A percentile compares a stretch with the other conserved stretches of the same genome.
Conservation (phyloP, 192 early-diverging fungal species). For the Coemansia nantahalensis region DNA sequence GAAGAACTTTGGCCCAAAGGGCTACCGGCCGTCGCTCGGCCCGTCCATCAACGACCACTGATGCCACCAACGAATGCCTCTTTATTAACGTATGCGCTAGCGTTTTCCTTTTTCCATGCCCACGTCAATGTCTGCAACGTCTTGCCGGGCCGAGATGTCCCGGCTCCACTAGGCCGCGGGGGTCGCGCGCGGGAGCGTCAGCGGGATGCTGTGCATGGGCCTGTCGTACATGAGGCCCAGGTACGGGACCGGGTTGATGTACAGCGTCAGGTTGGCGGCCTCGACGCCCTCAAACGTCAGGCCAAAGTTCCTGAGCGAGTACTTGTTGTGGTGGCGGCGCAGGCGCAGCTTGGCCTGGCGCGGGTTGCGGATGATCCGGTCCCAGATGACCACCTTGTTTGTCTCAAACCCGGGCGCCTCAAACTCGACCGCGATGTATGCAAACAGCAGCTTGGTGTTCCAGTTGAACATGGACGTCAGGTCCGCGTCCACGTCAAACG, state of each 20-base stretch:
- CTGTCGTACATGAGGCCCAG: slow-evolving; percentile 53
- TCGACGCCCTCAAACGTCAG: slow-evolving; percentile 35
- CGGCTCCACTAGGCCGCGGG: too few species aligned
- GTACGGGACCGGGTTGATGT: slow-evolving; percentile 51
- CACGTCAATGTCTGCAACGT: too few species aligned
- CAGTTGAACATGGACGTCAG: slow-evolving; percentile 51
- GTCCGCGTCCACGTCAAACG: slow-evolving; percentile 52
- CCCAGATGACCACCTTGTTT: slow-evolving; percentile 49
- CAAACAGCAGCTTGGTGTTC: slow-evolving; percentile 52
- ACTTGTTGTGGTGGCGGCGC: slow-evolving; percentile 53
- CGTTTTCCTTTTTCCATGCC: too few species aligned
- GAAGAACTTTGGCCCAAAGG: too few species aligned
- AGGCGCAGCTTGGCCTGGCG: slow-evolving; percentile 43
- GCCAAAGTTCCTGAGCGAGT: slow-evolving; percentile 38
- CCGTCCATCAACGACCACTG: too few species aligned
- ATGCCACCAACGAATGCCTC: too few species aligned
- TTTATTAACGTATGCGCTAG: too few species aligned
- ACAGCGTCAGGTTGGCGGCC: slow-evolving; percentile 42
- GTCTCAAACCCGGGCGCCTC: slow-evolving; percentile 19
- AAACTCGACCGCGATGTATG: slow-evolving; percentile 47
- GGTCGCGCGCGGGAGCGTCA: slow-evolving; percentile 26
- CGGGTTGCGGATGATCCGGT: slow-evolving; percentile 38
- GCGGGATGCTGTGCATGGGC: slow-evolving; percentile 28
- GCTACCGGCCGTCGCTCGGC: too few species aligned
- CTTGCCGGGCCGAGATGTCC: too few species aligned